Conservation (phyloP, 805 yeast species). For the Lipomyces sp. region DNA sequence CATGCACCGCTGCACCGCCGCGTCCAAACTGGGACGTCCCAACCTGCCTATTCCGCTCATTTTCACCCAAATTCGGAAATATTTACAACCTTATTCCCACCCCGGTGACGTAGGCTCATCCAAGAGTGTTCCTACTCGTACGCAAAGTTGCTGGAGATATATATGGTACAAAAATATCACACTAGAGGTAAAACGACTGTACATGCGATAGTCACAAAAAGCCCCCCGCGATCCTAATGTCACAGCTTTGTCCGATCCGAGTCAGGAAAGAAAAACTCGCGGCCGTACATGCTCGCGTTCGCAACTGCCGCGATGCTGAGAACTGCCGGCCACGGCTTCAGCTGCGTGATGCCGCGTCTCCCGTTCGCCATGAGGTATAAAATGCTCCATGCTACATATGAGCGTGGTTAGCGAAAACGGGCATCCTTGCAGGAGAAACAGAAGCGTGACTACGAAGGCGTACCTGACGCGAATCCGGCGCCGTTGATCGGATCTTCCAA, state of each 20-base stretch:
- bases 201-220: no score
- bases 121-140: no score
- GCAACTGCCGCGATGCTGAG: constrained; percentile 57
- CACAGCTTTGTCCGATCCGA: constrained; percentile 7
- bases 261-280: constrained; percentile 54
- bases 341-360: constrained; percentile 40
- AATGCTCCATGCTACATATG: constrained; percentile 67
- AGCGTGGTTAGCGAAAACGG: constrained; percentile 28
- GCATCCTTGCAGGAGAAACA: not conserved
- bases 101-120: no score
- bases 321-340: constrained; percentile 55
- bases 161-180: no score
- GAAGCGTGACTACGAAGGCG: constrained; percentile 1
- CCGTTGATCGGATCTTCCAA: constrained; percentile 76
- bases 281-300: constrained; percentile 67
- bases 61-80: no score
- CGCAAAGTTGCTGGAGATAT: no score
- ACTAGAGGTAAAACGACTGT: no score
- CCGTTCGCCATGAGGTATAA: constrained; percentile 73
- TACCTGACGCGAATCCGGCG: constrained; percentile 56
- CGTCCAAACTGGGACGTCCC: no score
- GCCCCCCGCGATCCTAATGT: not conserved
- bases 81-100: no score
- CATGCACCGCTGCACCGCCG: no score
- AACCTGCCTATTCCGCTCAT: no score